phyloP scores from a whole-genome alignment of 805 yeast genomes.

The Limtongia smithiae region DNA sequence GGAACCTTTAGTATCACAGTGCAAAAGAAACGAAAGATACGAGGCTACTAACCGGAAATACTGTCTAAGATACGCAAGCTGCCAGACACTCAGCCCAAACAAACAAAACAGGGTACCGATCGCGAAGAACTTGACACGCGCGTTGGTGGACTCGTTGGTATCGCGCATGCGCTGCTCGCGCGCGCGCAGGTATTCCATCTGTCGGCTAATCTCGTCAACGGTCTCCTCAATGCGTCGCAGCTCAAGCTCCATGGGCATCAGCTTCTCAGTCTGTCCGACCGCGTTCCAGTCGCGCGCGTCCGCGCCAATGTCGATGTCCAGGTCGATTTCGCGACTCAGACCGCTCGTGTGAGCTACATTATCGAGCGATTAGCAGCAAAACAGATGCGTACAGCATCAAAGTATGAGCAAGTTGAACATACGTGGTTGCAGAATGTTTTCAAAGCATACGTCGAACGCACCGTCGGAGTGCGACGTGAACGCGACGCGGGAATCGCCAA shows the following conservation, averaged over 20 bases:
- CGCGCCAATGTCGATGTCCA: slow-evolving; percentile 93
- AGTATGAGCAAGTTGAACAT: background rate
- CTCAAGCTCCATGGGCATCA: slow-evolving; percentile 89
- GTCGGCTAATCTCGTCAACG: slow-evolving; percentile 74
- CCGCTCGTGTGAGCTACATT: slow-evolving; percentile 35
- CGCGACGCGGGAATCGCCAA: slow-evolving; percentile 68
- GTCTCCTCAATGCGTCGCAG: slow-evolving; percentile 82
- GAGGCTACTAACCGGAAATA: slow-evolving; percentile 57
- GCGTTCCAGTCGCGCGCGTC: slow-evolving; percentile 98
- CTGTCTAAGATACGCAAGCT: slow-evolving; percentile 83
- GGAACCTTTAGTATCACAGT: background rate
- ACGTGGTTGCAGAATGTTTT: slow-evolving; percentile 49
- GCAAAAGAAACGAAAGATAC: background rate
- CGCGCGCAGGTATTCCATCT: slow-evolving; percentile 74
- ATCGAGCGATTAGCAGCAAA: too few relatives aligned
- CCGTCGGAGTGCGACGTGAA: slow-evolving; percentile 81
- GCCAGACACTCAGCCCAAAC: slow-evolving; percentile 84
- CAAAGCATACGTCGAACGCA: slow-evolving; percentile 89
- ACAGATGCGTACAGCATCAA: too few relatives aligned
- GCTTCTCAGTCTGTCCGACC: slow-evolving; percentile 84
- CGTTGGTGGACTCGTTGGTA: slow-evolving; percentile 93
- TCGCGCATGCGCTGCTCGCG: slow-evolving; percentile 94
- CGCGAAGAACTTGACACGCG: slow-evolving; percentile 87
- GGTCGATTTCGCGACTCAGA: slow-evolving; percentile 67
- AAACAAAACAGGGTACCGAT: slow-evolving; percentile 63